Base-by-base conservation (phyloP, 2,329 filamentous ascomycete species). In the Claviceps digitariae region DNA sequence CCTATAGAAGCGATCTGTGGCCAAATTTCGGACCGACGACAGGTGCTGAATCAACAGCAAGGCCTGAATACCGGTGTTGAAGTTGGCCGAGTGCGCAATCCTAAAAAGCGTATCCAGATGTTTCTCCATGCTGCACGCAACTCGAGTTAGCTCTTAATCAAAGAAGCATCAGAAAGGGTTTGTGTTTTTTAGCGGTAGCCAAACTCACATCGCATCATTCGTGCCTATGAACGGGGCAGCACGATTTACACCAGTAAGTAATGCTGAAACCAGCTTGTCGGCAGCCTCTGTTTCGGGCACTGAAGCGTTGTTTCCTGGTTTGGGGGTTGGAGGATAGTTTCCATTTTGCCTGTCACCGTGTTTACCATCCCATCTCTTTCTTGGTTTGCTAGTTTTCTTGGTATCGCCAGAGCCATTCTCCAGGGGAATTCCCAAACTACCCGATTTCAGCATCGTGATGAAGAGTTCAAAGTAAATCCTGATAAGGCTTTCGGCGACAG, bases 1-100 rank as follows among this genome's bases (percentile, higher is more conserved):
- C 50, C 90, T 81, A 72, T 97, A 98, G 72, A 95, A 98, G 56
- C 93, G 81, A 63, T 98, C 93, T 13, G 85, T 84, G 4, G 86
- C 84, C 52, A 91, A 76, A 62, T 90, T 85, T 65, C 93, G 89
- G 3, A 84, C 81, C 1, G 83, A 76, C 0, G 90, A 87, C 29
- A 98, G 79, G 67, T 97, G 93, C 66, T 97, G 93, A 59, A 98
- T 94, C 48, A 98, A 75, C 72, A 95, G 86, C 58, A 98, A 78
- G 36, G 93, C 91, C 69, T 98, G 93, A 40, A 98, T 88, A 65
- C 90, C 93, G 1, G 93, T 98, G 71, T 97, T 98, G 78, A 98
- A 97, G 69, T 98, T 98, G 54, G 91, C 89, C 1, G 91, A 97
- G 69, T 98, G 93, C 0, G 93, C 95, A 62, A 98, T 93, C 62